Evolutionary conservation across 2,329 filamentous ascomycete genomes (phyloP).

Genomic region (Zymoseptoria tritici): DNA sequence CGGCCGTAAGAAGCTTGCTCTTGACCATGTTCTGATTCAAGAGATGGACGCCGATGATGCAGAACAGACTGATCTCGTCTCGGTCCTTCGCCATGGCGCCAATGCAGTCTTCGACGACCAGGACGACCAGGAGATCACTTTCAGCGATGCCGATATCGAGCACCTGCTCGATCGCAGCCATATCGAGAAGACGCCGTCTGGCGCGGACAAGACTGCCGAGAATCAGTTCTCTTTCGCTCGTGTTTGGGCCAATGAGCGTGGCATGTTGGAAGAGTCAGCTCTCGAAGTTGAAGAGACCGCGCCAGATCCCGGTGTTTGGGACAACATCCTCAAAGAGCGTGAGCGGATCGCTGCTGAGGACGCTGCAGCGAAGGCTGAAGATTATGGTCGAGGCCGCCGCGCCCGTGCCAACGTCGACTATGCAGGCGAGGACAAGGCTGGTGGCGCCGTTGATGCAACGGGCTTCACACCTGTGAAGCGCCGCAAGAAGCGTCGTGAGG

Average conservation of each 20-base stretch:
- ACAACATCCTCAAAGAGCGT: slow-evolving; percentile 76
- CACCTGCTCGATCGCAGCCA: slow-evolving; percentile 81
- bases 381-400: slow-evolving; percentile 79
- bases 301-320: slow-evolving; percentile 71
- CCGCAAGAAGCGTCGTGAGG: slow-evolving; percentile 30
- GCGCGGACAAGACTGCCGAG: slow-evolving; percentile 60
- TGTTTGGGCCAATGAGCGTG: slow-evolving; percentile 82
- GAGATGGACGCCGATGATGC: slow-evolving; percentile 80
- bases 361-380: slow-evolving; percentile 59
- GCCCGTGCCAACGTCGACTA: slow-evolving; percentile 54
- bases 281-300: slow-evolving; percentile 41
- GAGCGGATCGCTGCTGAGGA: slow-evolving; percentile 71
- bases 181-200: slow-evolving; percentile 62
- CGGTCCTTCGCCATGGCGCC: slow-evolving; percentile 80
- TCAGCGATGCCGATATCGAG: slow-evolving; percentile 76
- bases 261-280: slow-evolving; percentile 48
- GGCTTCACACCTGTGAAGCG: slow-evolving; percentile 30
- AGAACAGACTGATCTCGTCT: slow-evolving; percentile 70
- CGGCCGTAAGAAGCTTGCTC: slow-evolving; percentile 88
- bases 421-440: slow-evolving; percentile 26
- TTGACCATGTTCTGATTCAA: slow-evolving; percentile 92
- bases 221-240: slow-evolving; percentile 82
- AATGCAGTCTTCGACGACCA: slow-evolving; percentile 77
- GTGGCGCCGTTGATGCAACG: slow-evolving; percentile 16
- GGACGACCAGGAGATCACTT: slow-evolving; percentile 65